Evolutionary conservation across 2,329 filamentous ascomycete species (phyloP).

Genomic region (Claviceps quebecensis): DNA sequence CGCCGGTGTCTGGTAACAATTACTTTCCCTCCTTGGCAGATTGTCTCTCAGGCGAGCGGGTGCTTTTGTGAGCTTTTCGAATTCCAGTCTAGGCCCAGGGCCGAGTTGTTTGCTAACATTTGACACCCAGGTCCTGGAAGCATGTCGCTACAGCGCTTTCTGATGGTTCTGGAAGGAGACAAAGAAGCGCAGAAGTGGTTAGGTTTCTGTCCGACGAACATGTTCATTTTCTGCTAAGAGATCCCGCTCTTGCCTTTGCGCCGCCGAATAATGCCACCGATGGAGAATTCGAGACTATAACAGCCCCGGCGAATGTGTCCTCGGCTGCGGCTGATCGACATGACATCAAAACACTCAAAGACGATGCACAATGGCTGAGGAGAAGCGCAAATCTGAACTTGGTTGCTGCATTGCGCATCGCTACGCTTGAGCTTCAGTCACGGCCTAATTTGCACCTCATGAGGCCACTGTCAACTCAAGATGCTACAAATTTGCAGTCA

Average conservation of each 20-base stretch:
- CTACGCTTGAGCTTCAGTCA: conserved; percentile 71
- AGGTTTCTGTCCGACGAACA: conserved; percentile 59
- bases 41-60: conserved; percentile 67
- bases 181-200: conserved; percentile 40
- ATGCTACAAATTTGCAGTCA: conserved; percentile 61
- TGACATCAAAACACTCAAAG: conserved; percentile 67
- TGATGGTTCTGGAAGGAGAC: conserved; percentile 43
- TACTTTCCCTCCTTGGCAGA: conserved; percentile 79
- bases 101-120: conserved; percentile 10
- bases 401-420: conserved; percentile 65
- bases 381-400: conserved; percentile 66
- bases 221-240: conserved; percentile 53
- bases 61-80: conserved; percentile 54
- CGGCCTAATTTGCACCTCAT: conserved; percentile 60
- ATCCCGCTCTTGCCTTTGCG: conserved; percentile 55
- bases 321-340: conserved; percentile 52
- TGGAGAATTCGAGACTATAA: conserved; percentile 67
- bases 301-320: conserved; percentile 72
- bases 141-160: conserved; percentile 40
- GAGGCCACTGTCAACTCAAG: conserved; percentile 61
- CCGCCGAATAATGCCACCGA: conserved; percentile 48
- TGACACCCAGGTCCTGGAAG: conserved; percentile 41
- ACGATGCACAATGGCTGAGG: conserved; percentile 76
- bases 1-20: conserved; percentile 51
- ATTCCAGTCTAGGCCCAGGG: background rate